phyloP scores from a whole-genome alignment of 2,329 filamentous ascomycete species.

The Pseudogymnoascus sp. region DNA sequence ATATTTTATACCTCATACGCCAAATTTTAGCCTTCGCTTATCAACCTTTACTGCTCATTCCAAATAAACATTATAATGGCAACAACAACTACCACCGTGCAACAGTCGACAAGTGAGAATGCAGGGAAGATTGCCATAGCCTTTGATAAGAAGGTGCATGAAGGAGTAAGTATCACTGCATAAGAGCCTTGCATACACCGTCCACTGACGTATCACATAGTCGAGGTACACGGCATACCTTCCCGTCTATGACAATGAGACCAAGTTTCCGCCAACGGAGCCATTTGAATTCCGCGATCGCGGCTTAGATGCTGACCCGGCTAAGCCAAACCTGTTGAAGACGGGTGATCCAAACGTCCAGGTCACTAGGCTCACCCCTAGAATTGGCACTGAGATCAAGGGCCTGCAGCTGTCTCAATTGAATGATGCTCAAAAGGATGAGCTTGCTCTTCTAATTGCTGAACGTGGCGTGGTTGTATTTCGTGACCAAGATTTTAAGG shows the following conservation, averaged over 20 bases:
- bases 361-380: slow-evolving; percentile 25
- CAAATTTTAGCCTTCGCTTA: neutral
- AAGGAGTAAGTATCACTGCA: neutral
- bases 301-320: slow-evolving; percentile 61
- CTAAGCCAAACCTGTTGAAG: slow-evolving; percentile 59
- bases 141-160: neutral
- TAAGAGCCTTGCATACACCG: neutral
- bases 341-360: slow-evolving; percentile 60
- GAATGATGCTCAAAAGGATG: slow-evolving; percentile 38
- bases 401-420: slow-evolving; percentile 39
- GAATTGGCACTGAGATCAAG: slow-evolving; percentile 32
- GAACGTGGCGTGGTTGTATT: slow-evolving; percentile 50
- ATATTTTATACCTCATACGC: neutral
- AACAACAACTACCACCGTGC: neutral
- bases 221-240: slow-evolving; percentile 59
- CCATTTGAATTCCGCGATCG: slow-evolving; percentile 65
- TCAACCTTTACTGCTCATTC: neutral
- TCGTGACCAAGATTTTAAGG: slow-evolving; percentile 60
- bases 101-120: neutral
- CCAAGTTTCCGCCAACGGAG: slow-evolving; percentile 54
- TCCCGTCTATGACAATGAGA: slow-evolving; percentile 57
- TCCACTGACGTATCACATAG: slow-evolving; percentile 16
- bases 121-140: neutral
- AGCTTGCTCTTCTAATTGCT: slow-evolving; percentile 40
- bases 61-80: neutral